Percentiles rank a stretch among this genome's conserved stretches.
Evolutionary conservation across 768 basidiomycete species (phyloP).

Genomic region (Suillus placidus): DNA sequence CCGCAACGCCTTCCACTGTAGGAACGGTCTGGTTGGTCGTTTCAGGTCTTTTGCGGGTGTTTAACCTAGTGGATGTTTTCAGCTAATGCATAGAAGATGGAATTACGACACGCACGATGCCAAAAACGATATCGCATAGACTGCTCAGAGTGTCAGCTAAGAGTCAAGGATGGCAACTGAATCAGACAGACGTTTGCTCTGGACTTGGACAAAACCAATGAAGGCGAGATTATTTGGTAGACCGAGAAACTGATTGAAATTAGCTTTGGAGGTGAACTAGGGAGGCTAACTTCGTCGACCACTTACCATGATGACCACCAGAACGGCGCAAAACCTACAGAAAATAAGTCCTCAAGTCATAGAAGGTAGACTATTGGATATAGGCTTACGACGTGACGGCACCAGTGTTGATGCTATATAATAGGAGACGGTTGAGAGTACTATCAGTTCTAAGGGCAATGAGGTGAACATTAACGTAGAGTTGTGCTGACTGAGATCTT

Average conservation of each 20-base stretch:
- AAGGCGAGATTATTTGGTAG: slow-evolving; percentile 10
- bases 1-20: neutral
- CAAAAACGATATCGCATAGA: slow-evolving; percentile 22
- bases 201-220: slow-evolving; percentile 18
- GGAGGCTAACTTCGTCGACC: neutral
- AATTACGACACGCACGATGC: slow-evolving; percentile 17
- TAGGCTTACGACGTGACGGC: slow-evolving; percentile 17
- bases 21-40: neutral
- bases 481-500: neutral
- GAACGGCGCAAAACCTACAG: slow-evolving; percentile 14
- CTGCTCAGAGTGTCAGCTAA: slow-evolving; percentile 1
- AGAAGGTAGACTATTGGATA: neutral
- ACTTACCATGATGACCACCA: slow-evolving; percentile 14
- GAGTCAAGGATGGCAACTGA: neutral
- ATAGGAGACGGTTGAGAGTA: slow-evolving; percentile 19
- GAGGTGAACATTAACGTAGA: neutral
- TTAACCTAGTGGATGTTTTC: neutral
- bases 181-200: slow-evolving; percentile 18
- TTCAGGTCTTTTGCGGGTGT: neutral
- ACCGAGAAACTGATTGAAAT: slow-evolving; percentile 8
- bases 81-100: neutral
- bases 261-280: neutral
- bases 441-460: slow-evolving; percentile 16
- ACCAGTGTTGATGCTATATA: slow-evolving; percentile 24
- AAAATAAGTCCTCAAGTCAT: neutral